These are phyloP conservation scores for Colletotrichum liriopes DNA, from an alignment of 2,329 filamentous ascomycete species.

Conservation along the genomic window DNA sequence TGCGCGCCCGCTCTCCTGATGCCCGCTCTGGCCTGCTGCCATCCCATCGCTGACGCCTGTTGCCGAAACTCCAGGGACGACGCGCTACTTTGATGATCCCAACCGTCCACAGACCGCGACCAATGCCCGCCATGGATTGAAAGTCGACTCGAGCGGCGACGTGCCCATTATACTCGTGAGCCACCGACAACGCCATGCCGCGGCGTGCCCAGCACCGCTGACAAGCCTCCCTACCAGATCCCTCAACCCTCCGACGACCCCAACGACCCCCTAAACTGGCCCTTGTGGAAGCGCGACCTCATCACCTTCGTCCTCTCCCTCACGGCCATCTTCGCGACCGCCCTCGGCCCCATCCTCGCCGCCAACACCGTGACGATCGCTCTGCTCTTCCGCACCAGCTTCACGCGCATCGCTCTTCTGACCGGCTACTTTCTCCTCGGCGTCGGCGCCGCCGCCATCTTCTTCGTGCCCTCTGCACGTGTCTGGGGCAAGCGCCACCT, in stretches of 20 bases:
- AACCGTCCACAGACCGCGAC: conserved; percentile 61
- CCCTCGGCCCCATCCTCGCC: conserved; percentile 88
- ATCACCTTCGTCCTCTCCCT: conserved; percentile 86
- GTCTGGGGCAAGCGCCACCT: conserved; percentile 95
- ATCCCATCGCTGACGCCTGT: conserved; percentile 20
- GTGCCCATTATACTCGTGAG: conserved; percentile 82
- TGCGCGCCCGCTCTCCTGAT: not conserved
- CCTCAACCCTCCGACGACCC: conserved; percentile 93
- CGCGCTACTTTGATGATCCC: conserved; percentile 75
- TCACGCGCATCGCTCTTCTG: conserved; percentile 84
- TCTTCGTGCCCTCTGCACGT: conserved; percentile 89
- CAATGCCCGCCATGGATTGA: conserved; percentile 68
- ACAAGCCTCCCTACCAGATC: conserved; percentile 52
- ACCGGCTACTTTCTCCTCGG: conserved; percentile 92
- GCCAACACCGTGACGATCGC: conserved; percentile 88
- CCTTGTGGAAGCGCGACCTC: conserved; percentile 86
- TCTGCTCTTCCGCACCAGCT: conserved; percentile 74
- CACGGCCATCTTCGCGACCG: conserved; percentile 86
- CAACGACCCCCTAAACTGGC: conserved; percentile 90
- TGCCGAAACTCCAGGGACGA: conserved; percentile 64
- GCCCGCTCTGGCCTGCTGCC: conserved; percentile 28
- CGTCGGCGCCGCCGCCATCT: conserved; percentile 83
- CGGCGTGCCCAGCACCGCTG: conserved; percentile 10
- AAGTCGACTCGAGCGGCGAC: conserved; percentile 79
- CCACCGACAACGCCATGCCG: conserved; percentile 1